Evolutionary conservation across 805 yeast species (phyloP).

Genomic region (Lachancea lanzarotensis): DNA sequence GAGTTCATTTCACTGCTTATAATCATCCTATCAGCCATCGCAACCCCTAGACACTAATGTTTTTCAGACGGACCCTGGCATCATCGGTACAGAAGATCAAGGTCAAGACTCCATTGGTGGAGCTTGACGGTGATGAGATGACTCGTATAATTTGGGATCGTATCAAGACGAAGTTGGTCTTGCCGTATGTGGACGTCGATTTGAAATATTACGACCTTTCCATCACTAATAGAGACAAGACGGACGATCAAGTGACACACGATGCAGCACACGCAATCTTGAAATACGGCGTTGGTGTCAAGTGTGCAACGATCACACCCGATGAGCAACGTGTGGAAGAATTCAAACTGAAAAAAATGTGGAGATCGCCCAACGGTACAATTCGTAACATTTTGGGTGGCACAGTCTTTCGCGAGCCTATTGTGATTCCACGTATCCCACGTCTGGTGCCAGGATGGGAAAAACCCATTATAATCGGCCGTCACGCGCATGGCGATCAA

Average conservation of each 20-base stretch:
- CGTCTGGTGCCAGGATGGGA: constrained; percentile 75
- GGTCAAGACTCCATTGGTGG: constrained; percentile 69
- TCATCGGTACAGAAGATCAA: constrained; percentile 47
- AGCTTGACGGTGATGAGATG: constrained; percentile 82
- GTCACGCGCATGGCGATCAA: constrained; percentile 84
- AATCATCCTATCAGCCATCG: neutral
- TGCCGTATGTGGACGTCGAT: constrained; percentile 66
- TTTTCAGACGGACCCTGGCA: constrained; percentile 22
- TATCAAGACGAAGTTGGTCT: constrained; percentile 60
- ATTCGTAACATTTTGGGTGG: constrained; percentile 76
- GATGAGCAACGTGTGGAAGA: constrained; percentile 76
- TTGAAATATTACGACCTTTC: constrained; percentile 72
- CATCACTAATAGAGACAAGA: constrained; percentile 58
- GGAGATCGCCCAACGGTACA: constrained; percentile 83
- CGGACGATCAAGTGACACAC: constrained; percentile 65
- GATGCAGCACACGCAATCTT: constrained; percentile 74
- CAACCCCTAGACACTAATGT: constrained; percentile 8
- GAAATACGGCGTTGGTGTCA: constrained; percentile 71
- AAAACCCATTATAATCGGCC: constrained; percentile 75
- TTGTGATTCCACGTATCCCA: constrained; percentile 71
- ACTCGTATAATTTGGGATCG: constrained; percentile 77
- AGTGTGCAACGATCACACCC: constrained; percentile 83
- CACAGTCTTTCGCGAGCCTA: constrained; percentile 80
- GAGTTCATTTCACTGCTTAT: neutral
- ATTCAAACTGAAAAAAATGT: constrained; percentile 68